phyloP scores from a whole-genome alignment of 805 yeast species.

The Tetrapisispora namnaoensis region DNA sequence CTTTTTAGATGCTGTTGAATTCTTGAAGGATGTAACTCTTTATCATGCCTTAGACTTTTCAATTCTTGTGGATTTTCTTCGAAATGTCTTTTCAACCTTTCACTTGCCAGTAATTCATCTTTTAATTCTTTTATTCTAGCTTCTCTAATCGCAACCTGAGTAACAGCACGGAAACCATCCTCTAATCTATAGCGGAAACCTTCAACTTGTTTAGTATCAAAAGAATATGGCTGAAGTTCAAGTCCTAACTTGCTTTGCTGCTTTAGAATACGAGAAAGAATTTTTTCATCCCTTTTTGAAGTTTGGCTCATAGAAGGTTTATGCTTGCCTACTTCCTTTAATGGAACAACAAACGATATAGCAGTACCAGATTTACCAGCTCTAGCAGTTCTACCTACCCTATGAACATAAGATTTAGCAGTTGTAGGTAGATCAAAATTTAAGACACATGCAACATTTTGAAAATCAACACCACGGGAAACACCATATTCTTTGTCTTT shows the following conservation, averaged over 20 bases:
- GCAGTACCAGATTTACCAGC: conserved; percentile 96
- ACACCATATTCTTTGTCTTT: conserved; percentile 82
- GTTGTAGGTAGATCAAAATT: conserved; percentile 91
- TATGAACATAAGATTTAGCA: conserved; percentile 80
- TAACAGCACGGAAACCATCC: conserved; percentile 93
- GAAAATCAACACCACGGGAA: conserved; percentile 93
- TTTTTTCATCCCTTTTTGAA: conserved; percentile 79
- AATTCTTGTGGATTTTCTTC: conserved; percentile 96
- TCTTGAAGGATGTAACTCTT: conserved; percentile 73
- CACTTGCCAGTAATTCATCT: conserved; percentile 78
- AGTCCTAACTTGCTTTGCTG: conserved; percentile 68
- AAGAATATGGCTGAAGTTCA: conserved; percentile 77
- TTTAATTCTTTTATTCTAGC: conserved; percentile 86
- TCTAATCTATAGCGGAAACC: conserved; percentile 94
- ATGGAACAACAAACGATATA: conserved; percentile 79
- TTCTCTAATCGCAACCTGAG: conserved; percentile 80
- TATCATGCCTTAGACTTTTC: conserved; percentile 81
- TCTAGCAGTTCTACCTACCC: conserved; percentile 96
- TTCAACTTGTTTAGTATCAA: conserved; percentile 86
- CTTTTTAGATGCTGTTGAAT: conserved; percentile 78
- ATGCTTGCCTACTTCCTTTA: conserved; percentile 80
- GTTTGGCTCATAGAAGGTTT: conserved; percentile 62
- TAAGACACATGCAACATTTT: conserved; percentile 90
- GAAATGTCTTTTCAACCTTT: conserved; percentile 84
- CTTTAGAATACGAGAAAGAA: conserved; percentile 61